Base-by-base conservation (phyloP, 1,139 yeast genomes). In the Lodderomyces beijingensis region DNA sequence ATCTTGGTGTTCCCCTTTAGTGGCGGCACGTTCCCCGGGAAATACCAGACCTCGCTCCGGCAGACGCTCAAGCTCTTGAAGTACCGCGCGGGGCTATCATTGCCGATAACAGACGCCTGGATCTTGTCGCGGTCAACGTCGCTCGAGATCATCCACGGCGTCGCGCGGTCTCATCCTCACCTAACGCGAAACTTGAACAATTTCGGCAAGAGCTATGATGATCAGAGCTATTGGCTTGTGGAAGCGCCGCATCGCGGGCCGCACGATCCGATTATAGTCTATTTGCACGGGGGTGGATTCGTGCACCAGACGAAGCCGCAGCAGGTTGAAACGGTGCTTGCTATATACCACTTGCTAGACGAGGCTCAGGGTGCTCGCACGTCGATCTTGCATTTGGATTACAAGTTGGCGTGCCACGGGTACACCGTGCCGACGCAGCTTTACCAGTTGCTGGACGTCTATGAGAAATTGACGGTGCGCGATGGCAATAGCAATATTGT, bases 201-300 rank as follows among this genome's bases (percentile, higher is more conserved):
- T 7, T 66, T 53, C 36, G 73, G 73, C 8, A 51, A 54, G 27
- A 42, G 41, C 20, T 65, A 47, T 38, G 66, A 61, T 33, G 41
- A 49, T n/a, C 49, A 55, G 34, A 59, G 67, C 5, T 45, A 51
- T 28, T 68, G 74, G 73, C 32, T 67, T 9, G 62, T 52, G 4
- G 60, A 61, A 39, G 55, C 53, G 28, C 50, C 51, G 3, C 42
- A 51, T 23, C 45, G 60, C 19, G 16, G 20, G 12, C 11, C 11
- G 12, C 14, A 23, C 7, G 70, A 65, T 38, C 72, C 72, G 1
- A 46, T 68, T 12, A 45, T 68, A 14, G 46, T 67, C 16, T 67
- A 53, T 39, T 41, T 51, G 10, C 74, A 68, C 39, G 74, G 74
- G 12, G 74, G 74, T 2, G 74, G 73, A 2, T 67, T 55, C 41